Evolutionary conservation across 305 asterid species (phyloP).

Genomic region (Fraxinus velutina): DNA sequence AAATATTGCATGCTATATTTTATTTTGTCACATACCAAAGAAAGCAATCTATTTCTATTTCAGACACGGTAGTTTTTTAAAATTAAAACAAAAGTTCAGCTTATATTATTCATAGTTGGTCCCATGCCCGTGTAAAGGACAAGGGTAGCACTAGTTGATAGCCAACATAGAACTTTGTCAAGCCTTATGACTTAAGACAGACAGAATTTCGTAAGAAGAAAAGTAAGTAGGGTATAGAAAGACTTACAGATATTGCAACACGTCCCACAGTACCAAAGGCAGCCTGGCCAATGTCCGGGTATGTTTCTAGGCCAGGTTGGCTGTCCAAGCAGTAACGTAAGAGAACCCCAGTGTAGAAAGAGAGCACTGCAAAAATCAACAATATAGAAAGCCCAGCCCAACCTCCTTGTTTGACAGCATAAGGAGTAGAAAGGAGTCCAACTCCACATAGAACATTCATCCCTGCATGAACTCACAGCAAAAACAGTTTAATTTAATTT

Average conservation of each 20-base stretch:
- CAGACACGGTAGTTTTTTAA: not conserved
- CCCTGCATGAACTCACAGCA: slow-evolving; percentile 37
- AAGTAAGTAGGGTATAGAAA: not conserved
- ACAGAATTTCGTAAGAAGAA: not conserved
- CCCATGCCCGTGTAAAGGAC: not conserved
- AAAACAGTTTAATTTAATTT: not conserved
- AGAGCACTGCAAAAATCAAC: slow-evolving; percentile 64
- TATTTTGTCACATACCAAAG: not conserved
- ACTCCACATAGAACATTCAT: slow-evolving; percentile 90
- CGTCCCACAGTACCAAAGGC: slow-evolving; percentile 87
- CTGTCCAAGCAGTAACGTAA: slow-evolving; percentile 79
- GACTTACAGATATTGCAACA: slow-evolving; percentile 74
- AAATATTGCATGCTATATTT: not conserved
- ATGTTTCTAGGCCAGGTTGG: slow-evolving; percentile 86
- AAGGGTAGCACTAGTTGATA: not conserved
- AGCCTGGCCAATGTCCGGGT: slow-evolving; percentile 96
- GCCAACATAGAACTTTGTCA: not conserved
- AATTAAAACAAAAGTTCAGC: not conserved
- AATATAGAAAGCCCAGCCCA: slow-evolving; percentile 82
- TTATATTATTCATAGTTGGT: not conserved
- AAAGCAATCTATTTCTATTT: not conserved
- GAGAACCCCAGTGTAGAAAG: slow-evolving; percentile 87
- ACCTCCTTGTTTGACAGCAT: slow-evolving; percentile 90
- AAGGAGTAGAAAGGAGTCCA: slow-evolving; percentile 93
- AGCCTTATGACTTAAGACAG: not conserved